phyloP scores from a whole-genome alignment of 1,284 basidiomycete species.

The Gomphus bonarii region DNA sequence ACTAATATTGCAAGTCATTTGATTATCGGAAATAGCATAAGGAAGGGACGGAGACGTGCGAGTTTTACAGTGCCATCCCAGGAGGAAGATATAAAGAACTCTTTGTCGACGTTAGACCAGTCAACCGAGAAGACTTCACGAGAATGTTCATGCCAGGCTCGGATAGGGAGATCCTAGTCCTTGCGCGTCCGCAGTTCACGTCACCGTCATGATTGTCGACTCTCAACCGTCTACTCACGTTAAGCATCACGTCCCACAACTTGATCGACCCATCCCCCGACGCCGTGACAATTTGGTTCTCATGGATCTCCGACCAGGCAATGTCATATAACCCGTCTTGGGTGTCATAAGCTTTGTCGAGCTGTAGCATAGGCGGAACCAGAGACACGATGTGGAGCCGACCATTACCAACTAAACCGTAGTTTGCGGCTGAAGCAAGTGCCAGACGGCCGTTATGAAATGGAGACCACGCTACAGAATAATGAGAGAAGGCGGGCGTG shows the following conservation, averaged over 20 bases:
- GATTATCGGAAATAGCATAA: neutral
- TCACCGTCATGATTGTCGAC: conserved; percentile 11
- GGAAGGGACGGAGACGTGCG: conserved; percentile 36
- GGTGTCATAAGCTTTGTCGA: conserved; percentile 78
- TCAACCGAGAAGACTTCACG: conserved; percentile 92
- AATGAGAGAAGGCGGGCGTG: conserved; percentile 84
- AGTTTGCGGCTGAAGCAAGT: conserved; percentile 87
- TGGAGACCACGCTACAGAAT: conserved; percentile 84
- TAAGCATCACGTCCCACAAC: conserved; percentile 84
- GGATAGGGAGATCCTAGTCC: conserved; percentile 76
- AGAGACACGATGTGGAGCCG: conserved; percentile 64
- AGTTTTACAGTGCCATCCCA: conserved; percentile 93
- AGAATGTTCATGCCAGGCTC: conserved; percentile 89
- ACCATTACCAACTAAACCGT: conserved; percentile 92
- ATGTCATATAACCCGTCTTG: conserved; percentile 91
- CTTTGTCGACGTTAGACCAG: conserved; percentile 94
- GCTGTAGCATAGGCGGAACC: conserved; percentile 32
- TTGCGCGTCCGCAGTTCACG: conserved; percentile 18
- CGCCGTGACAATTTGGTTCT: conserved; percentile 85
- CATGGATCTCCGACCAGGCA: conserved; percentile 89
- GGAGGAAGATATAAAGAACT: conserved; percentile 77
- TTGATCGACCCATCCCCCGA: conserved; percentile 89
- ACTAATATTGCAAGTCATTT: conserved; percentile 36
- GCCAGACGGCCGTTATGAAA: conserved; percentile 80
- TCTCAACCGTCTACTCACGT: conserved; percentile 41